These are phyloP conservation scores for Paraconiothyrium sp. DNA, from an alignment of 2,329 filamentous ascomycete genomes.

Conservation along the genomic window DNA sequence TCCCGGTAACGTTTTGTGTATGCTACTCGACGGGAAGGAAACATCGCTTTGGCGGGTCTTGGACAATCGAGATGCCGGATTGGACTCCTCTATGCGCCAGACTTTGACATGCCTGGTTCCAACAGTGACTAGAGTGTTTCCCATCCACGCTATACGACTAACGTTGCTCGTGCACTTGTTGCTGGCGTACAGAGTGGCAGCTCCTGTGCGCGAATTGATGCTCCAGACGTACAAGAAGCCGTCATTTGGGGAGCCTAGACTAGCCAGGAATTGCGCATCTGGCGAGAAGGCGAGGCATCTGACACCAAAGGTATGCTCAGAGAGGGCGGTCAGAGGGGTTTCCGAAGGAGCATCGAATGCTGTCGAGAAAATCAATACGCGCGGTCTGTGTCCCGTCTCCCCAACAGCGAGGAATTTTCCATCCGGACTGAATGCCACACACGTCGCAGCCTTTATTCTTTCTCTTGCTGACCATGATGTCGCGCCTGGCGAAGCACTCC, in stretches of 20 bases:
- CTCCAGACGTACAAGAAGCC: constrained; percentile 93
- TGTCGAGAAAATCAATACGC: constrained; percentile 89
- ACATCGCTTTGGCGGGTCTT: constrained; percentile 47
- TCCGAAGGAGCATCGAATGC: constrained; percentile 80
- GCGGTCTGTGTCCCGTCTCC: constrained; percentile 92
- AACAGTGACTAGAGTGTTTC: constrained; percentile 81
- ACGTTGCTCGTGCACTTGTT: constrained; percentile 93
- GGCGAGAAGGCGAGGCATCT: constrained; percentile 88
- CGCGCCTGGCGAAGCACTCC: constrained; percentile 66
- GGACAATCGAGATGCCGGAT: constrained; percentile 63
- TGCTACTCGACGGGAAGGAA: constrained; percentile 55
- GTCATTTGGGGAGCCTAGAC: constrained; percentile 87
- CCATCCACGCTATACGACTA: constrained; percentile 90
- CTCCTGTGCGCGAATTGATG: constrained; percentile 82
- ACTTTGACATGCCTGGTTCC: constrained; percentile 93
- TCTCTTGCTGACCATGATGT: constrained; percentile 90
- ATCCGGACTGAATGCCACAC: constrained; percentile 86
- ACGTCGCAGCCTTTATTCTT: constrained; percentile 92
- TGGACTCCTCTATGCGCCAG: constrained; percentile 82
- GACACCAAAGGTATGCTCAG: constrained; percentile 90
- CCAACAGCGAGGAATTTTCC: constrained; percentile 89
- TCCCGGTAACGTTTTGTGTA: constrained; percentile 75
- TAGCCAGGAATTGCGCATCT: constrained; percentile 86
- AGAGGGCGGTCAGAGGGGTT: constrained; percentile 82
- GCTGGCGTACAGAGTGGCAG: constrained; percentile 80